Evolutionary conservation across 2,329 filamentous ascomycete species (phyloP).

Genomic region (Penicillium sp.): DNA sequence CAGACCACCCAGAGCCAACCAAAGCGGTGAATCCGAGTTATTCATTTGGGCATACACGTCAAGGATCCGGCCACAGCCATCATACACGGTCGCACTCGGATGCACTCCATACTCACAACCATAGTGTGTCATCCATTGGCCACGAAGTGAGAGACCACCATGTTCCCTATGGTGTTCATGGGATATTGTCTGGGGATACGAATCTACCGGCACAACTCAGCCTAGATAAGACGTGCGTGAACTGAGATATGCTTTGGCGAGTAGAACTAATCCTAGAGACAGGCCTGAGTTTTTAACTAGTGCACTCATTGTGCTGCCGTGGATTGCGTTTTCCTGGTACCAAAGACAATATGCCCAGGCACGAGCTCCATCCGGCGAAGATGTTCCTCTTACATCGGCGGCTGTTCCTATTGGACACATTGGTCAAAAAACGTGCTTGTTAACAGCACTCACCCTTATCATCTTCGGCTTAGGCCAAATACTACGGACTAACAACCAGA

Average conservation of each 20-base stretch:
- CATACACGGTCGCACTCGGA: constrained; percentile 40
- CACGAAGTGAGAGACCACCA: constrained; percentile 6
- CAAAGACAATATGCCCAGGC: constrained; percentile 25
- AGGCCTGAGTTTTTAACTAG: constrained; percentile 50
- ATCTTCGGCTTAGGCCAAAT: constrained; percentile 31
- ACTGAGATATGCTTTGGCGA: not conserved
- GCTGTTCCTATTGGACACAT: constrained; percentile 16
- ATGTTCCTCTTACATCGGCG: constrained; percentile 7
- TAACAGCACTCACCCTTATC: constrained; percentile 34
- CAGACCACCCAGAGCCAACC: constrained; percentile 16
- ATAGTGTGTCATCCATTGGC: constrained; percentile 22
- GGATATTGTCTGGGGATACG: not conserved
- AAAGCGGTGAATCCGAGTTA: constrained; percentile 15
- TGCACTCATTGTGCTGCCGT: constrained; percentile 41
- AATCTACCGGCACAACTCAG: not conserved
- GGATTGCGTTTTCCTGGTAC: constrained; percentile 40
- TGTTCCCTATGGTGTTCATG: not conserved
- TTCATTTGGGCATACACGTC: constrained; percentile 27
- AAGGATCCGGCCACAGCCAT: constrained; percentile 25
- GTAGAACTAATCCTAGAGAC: constrained; percentile 19
- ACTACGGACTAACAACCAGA: constrained; percentile 16
- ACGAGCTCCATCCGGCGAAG: constrained; percentile 2
- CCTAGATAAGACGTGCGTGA: constrained; percentile 16
- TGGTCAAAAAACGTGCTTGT: constrained; percentile 22
- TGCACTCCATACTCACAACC: constrained; percentile 29